Base-by-base conservation (phyloP, 148 eudicot species). In the Fallopia convolvulus region DNA sequence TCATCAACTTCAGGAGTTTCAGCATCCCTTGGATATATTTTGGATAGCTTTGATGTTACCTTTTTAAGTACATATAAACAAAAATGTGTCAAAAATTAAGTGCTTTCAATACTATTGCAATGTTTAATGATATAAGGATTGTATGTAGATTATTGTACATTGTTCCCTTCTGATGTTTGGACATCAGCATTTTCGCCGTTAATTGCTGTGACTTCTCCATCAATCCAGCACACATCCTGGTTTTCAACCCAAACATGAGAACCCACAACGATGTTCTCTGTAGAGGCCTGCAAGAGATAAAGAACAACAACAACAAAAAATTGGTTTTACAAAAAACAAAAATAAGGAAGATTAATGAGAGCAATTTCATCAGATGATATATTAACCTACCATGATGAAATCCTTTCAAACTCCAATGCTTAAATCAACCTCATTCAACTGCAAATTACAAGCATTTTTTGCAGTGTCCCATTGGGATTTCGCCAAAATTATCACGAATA, bases 1-100 rank as follows among this genome's bases (percentile, higher is more conserved):
- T 94, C 98, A 89, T 94, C 98, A 74, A 87, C 94, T 80, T 83
- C 87, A 60, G 93, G 98, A 76, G 98, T 93, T 79, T 94, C 98
- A 81, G 83, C 79, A 74, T 94, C 98, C 83, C 85, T 92, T 15
- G 97, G 94, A 80, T 89, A 87, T 75, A 92, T 84, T 48, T 81
- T 90, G 23, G 91, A 81, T 77, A 85, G 76, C 53, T 75, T 87
- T 47, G 83, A 81, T n/a, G 81, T 74, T 74, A 90, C 85, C 98
- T 93, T 70, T 70, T 73, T 15, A 7, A 41, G 52, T 18, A 41
- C 23, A 42, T 4, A 72, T 41, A 6, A 40, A 12, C 15, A 17
- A 41, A 17, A 4, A 39, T 2, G 42, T 44, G 30, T 72, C 52
- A 41, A 70, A 52, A 52, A n/a, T 26, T 26, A 52, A n/a, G 1